Base-by-base conservation (phyloP, 2,329 filamentous ascomycete genomes). In the Cladosporium sp. region DNA sequence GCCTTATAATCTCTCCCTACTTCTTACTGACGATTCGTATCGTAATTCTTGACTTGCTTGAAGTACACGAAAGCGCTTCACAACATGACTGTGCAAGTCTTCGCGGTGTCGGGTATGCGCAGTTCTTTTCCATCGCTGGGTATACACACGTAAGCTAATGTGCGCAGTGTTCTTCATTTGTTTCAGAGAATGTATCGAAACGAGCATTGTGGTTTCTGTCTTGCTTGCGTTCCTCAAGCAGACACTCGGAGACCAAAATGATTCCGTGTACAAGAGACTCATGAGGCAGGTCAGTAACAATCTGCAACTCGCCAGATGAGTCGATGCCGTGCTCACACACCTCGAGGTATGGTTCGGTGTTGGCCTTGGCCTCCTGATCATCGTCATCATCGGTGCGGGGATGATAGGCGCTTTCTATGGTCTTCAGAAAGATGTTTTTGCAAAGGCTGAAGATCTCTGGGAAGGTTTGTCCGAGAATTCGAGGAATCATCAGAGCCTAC, bases 171-270 rank as follows among this genome's bases (percentile, higher is more conserved):
- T 95, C 74, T 91, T 95, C 74, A 87, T 95, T 68, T 84, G 88
- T 72, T 93, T 95, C 68, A 84, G 90, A 65, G 90, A 95, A 73
- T 83, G 83, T 40, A 75, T 95, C 44, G 89, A 95, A 74, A 87
- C 86, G 1, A 84, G 81, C 63, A 89, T 95, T 65, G 87, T 95
- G 61, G 83, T 95, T 57, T 92, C 89, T 0, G 86, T 95, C n/a
- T 76, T 95, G 33, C 79, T 95, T 38, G 83, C 89, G 18, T 95
- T 93, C 67, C 74, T 95, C 54, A 93, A 92, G 69, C 87, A 93
- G 68, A 87, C 85, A 3, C 78, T 95, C 35, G 82, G 82, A 0
- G 81, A 84, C 9, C 76, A 83, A 52, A 71, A 77, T 54, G 84
- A 90, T 72, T 65, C 61, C 2, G 72, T 85, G 1, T 86, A 88